Conservation (phyloP, 1,284 basidiomycete species). For the Trichosporon faecale region DNA sequence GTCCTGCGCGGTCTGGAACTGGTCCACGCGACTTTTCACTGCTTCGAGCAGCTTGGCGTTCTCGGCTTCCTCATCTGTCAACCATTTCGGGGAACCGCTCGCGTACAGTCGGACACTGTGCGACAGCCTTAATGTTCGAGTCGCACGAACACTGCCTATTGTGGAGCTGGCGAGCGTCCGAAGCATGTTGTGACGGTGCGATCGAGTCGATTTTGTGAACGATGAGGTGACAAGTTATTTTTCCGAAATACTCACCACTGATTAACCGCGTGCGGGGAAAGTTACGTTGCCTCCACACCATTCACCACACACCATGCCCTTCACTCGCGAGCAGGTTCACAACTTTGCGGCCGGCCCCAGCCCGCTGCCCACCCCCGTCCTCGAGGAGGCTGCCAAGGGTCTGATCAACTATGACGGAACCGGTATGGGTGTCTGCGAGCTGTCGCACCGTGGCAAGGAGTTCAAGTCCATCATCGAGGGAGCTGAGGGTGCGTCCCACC, state of each 20-base stretch:
- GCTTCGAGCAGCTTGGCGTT: constrained; percentile 21
- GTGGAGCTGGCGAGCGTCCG: neutral
- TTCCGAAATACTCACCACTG: neutral
- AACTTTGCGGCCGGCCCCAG: constrained; percentile 94
- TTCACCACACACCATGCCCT: constrained; percentile 7
- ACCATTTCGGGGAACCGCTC: neutral
- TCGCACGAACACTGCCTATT: neutral
- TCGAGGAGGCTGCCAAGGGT: constrained; percentile 68
- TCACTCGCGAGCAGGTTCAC: constrained; percentile 57
- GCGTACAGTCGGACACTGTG: neutral
- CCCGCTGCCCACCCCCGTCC: constrained; percentile 74
- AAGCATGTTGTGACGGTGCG: neutral
- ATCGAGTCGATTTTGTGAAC: neutral
- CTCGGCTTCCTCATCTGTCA: constrained; percentile 17
- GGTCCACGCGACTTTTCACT: constrained; percentile 14
- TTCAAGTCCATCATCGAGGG: constrained; percentile 69
- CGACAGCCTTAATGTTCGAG: neutral
- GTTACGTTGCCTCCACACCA: neutral
- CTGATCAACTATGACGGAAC: constrained; percentile 82
- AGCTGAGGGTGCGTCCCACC: constrained; percentile 57
- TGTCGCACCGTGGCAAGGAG: constrained; percentile 86
- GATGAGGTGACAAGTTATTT: neutral
- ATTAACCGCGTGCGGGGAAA: neutral
- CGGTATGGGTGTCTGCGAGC: constrained; percentile 89
- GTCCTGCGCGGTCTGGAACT: constrained; percentile 13